phyloP scores from a whole-genome alignment of 1,139 yeast genomes.

The Yamadazyma triangularis region DNA sequence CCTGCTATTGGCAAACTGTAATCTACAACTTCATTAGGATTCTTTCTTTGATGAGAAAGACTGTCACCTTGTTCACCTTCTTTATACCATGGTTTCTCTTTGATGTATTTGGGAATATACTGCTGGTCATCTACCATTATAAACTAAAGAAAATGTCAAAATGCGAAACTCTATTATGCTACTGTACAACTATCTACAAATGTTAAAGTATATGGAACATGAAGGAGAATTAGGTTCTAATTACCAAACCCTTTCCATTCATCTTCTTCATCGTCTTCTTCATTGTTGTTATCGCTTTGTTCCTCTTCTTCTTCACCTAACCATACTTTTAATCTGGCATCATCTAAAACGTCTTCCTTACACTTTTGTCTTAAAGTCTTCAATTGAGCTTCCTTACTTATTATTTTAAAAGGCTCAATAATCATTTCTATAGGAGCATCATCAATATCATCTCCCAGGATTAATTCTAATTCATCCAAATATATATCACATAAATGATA shows the following conservation, averaged over 20 bases:
- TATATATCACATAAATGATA: slow-evolving; percentile 82
- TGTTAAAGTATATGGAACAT: too few species aligned
- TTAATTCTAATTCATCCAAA: slow-evolving; percentile 67
- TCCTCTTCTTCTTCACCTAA: slow-evolving; percentile 39
- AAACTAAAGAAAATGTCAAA: neutral
- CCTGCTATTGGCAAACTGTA: slow-evolving; percentile 12
- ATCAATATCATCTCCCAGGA: slow-evolving; percentile 20
- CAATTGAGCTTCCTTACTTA: slow-evolving; percentile 47
- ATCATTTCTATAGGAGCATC: slow-evolving; percentile 53
- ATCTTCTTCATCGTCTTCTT: slow-evolving; percentile 17
- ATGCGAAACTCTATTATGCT: neutral
- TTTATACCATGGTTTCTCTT: slow-evolving; percentile 11
- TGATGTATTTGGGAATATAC: slow-evolving; percentile 17
- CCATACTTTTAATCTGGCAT: slow-evolving; percentile 64
- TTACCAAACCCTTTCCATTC: slow-evolving; percentile 28
- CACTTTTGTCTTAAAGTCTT: slow-evolving; percentile 68
- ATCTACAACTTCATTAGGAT: slow-evolving; percentile 27
- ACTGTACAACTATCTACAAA: neutral
- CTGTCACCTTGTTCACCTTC: slow-evolving; percentile 7
- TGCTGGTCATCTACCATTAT: neutral
- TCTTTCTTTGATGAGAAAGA: neutral
- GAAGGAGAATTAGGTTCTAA: too few species aligned
- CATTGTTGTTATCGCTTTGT: slow-evolving; percentile 20
- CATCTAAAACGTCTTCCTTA: slow-evolving; percentile 60
- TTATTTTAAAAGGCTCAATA: slow-evolving; percentile 53